phyloP scores from a whole-genome alignment of 208 protist genomes.

The Wallacemonas sp. region DNA sequence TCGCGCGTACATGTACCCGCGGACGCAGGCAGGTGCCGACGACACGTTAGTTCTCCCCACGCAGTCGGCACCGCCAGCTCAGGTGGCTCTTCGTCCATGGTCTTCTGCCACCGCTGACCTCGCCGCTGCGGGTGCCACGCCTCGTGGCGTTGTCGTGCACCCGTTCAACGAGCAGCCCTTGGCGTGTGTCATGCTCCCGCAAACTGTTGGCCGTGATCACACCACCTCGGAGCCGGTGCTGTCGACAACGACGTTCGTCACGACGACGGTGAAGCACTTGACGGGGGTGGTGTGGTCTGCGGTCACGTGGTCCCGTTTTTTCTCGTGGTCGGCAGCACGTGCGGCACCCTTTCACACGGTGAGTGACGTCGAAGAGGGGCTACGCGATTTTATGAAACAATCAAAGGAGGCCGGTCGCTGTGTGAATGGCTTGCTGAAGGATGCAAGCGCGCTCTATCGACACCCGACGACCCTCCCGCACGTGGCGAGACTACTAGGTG shows the following conservation, averaged over 20 bases:
- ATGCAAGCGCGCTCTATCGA: neutral
- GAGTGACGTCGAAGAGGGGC: neutral
- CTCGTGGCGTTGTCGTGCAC: neutral
- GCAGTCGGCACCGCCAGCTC: neutral
- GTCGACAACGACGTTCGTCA: no score
- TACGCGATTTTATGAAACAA: neutral
- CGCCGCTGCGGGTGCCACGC: neutral
- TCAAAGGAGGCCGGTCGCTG: neutral
- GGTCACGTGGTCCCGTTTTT: neutral
- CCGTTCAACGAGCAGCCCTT: neutral
- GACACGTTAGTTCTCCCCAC: neutral
- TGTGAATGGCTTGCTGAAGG: neutral
- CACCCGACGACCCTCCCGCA: neutral
- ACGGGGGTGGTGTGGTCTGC: neutral
- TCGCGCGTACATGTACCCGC: conserved; percentile 17
- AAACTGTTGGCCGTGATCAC: no score
- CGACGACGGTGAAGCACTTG: neutral
- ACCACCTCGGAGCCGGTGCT: no score
- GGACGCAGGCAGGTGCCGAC: conserved; percentile 3
- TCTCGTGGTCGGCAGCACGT: neutral
- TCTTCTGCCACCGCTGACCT: no score
- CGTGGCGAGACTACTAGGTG: neutral
- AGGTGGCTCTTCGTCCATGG: no score
- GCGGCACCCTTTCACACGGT: no score
- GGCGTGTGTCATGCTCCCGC: neutral